Percentiles rank a stretch among this genome's conserved stretches.
These are phyloP conservation scores for Stemphylium vesicarium DNA, from an alignment of 2,329 filamentous ascomycete species.

Conservation along the genomic window DNA sequence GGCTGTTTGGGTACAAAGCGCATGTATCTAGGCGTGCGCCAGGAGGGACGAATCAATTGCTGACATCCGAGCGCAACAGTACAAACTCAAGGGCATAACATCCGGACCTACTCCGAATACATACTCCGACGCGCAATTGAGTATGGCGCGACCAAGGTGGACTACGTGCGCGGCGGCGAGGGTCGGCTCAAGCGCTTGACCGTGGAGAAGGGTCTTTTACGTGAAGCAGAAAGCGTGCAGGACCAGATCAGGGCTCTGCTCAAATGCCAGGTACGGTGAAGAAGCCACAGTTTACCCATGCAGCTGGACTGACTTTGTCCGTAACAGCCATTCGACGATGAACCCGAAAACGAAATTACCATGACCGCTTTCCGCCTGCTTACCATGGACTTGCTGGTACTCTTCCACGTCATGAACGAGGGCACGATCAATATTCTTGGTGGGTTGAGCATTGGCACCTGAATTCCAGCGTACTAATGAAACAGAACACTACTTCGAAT, in stretches of 20 bases:
- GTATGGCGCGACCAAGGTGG: conserved; percentile 82
- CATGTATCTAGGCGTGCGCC: neutral
- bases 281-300: neutral
- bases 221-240: conserved; percentile 91
- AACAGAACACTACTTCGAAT: conserved; percentile 94
- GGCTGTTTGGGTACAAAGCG: neutral
- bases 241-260: conserved; percentile 83
- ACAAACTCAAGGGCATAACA: conserved; percentile 93
- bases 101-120: conserved; percentile 89
- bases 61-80: conserved; percentile 66
- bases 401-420: conserved; percentile 96
- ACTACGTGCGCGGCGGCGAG: conserved; percentile 86
- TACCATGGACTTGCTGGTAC: conserved; percentile 83
- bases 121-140: conserved; percentile 81
- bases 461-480: conserved; percentile 21
- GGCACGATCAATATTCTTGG: conserved; percentile 96
- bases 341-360: conserved; percentile 95
- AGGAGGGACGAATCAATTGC: conserved; percentile 22
- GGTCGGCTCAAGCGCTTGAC: conserved; percentile 82
- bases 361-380: conserved; percentile 91
- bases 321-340: conserved; percentile 77
- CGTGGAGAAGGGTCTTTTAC: conserved; percentile 88
- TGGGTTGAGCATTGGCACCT: conserved; percentile 52
- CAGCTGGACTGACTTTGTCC: neutral
- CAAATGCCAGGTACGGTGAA: conserved; percentile 78